Base-by-base conservation (phyloP, 805 yeast species). In the Ogataea paraovalis region DNA sequence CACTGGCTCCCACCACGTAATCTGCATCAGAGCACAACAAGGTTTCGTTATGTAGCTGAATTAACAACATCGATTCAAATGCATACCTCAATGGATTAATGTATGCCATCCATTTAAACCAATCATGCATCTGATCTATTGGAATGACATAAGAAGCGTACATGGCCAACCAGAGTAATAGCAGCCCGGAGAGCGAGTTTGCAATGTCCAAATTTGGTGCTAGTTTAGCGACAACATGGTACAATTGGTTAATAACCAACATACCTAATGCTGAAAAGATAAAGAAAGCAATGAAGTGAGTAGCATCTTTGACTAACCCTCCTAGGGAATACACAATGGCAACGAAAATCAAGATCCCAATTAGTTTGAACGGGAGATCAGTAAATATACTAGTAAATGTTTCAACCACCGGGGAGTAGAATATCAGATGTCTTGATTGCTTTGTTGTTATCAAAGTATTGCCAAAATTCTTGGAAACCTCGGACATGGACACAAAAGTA, bases 381-480 rank as follows among this genome's bases (percentile, higher is more conserved):
- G 87, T 74, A 3, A 83, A 50, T 41, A 81, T 70, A 5, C 79
- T 69, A 0, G 88, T 83, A 6, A 86, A 55, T 0, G 88, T 85
- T 59, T 85, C 92, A 3, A 87, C 81, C 10, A 88, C 75, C 3
- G 91, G 90, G 48, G 81, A 80, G 62, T 84, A 87, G 48, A 86
- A 74, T 0, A 88, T 82, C 56, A 82, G 87, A 42, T 76, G 74
- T 10, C 36, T n/a, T 58, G 82, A 81, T 60, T 87, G 95, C 59
- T 86, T 86, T 57, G 77, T 78, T 22, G 84, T 74, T 51, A 87
- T 79, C 41, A 82, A 77, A 53, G 85, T 73, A 40, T 77, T 71
- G 19, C 68, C 75, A 54, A 79, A 71, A 57, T 75, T 61, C 41
- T 68, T 66, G 41, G 73, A 60, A 34, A 75, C 66, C 49, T 75